Evolutionary conservation across 495 filamentous ascomycete genomes (phyloP).

Genomic region (Xeromyces bisporus): DNA sequence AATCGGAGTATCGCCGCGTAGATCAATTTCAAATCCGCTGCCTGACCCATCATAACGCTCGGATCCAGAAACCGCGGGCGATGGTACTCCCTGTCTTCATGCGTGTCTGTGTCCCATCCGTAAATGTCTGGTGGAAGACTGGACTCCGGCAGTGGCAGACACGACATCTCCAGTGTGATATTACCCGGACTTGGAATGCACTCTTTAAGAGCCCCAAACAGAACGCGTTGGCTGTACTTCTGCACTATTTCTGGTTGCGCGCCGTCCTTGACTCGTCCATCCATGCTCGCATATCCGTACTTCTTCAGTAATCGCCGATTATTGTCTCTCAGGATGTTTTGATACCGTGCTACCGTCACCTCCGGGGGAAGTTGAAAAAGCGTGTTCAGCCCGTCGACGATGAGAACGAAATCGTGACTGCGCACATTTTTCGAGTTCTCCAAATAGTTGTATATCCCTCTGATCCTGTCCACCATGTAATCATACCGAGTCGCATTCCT

Average conservation of each 20-base stretch:
- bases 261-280: conserved; percentile 8
- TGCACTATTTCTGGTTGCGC: conserved; percentile 18
- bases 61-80: conserved; percentile 37
- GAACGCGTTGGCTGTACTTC: conserved; percentile 37
- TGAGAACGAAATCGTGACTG: conserved; percentile 43
- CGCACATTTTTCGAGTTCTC: conserved; percentile 27
- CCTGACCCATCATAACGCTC: conserved; percentile 35
- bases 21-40: conserved; percentile 32
- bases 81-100: conserved; percentile 21
- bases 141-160: conserved; percentile 36
- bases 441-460: conserved; percentile 36
- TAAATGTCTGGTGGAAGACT: conserved; percentile 40
- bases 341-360: conserved; percentile 38
- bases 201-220: conserved; percentile 44
- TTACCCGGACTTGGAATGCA: conserved; percentile 37
- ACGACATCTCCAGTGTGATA: conserved; percentile 29
- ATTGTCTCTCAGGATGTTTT: conserved; percentile 28
- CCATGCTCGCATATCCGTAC: conserved; percentile 27
- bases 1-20: conserved; percentile 29
- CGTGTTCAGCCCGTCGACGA: conserved; percentile 39
- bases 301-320: conserved; percentile 30
- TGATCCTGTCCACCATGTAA: conserved; percentile 28
- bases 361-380: conserved; percentile 48
- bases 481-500: conserved; percentile 17
- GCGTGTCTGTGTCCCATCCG: conserved; percentile 35